Percentiles rank a stretch among this genome's conserved stretches.
phyloP scores from a whole-genome alignment of 2,329 filamentous ascomycete species.

The Diaporthe helianthi region DNA sequence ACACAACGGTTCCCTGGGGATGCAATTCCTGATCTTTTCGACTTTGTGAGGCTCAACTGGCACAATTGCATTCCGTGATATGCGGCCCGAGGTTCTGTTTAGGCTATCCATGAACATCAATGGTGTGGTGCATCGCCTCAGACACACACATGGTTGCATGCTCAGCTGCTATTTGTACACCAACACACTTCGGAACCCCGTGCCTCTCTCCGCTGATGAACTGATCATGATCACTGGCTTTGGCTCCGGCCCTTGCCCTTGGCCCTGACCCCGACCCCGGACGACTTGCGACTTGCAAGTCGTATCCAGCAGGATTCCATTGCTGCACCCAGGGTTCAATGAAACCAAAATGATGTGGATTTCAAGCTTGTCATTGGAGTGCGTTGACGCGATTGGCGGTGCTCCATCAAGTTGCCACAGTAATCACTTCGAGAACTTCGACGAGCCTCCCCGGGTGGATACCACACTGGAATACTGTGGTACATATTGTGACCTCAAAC shows the following conservation, averaged over 20 bases:
- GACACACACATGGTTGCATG: background rate
- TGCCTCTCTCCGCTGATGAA: background rate
- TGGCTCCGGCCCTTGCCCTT: background rate
- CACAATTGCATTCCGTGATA: background rate
- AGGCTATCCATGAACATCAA: background rate
- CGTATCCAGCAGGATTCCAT: slow-evolving; percentile 24
- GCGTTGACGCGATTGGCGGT: slow-evolving; percentile 22
- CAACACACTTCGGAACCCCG: background rate
- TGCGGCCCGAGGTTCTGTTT: background rate
- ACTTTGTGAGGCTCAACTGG: slow-evolving; percentile 4
- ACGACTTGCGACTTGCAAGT: background rate
- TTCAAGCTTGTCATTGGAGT: background rate
- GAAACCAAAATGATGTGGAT: slow-evolving; percentile 11
- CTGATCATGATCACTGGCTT: background rate
- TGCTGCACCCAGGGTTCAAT: slow-evolving; percentile 9
- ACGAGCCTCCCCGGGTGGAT: slow-evolving; percentile 9
- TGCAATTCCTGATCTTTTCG: slow-evolving; percentile 8
- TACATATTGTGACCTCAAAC: background rate
- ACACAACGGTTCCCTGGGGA: background rate
- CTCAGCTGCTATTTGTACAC: background rate
- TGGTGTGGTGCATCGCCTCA: background rate
- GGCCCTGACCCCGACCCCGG: background rate
- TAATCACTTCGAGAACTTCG: slow-evolving; percentile 31
- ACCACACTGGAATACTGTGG: background rate
- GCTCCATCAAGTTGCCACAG: slow-evolving; percentile 14